A percentile compares a stretch with the other conserved stretches of the same genome.
Conservation (phyloP, 768 basidiomycete genomes). For the Piloderma croceum region DNA sequence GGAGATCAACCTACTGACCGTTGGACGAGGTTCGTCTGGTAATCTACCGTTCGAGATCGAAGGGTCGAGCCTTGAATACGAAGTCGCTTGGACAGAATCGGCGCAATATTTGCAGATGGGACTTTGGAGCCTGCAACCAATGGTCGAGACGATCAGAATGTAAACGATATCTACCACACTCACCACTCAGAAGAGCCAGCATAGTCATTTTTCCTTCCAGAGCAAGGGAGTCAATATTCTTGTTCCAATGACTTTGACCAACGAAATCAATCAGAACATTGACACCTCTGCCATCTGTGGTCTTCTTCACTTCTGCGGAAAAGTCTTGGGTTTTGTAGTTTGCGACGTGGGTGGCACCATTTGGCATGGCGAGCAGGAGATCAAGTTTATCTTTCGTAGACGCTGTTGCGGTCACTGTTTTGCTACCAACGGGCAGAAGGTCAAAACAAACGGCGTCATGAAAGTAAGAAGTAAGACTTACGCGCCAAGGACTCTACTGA, state of each 20-base stretch:
- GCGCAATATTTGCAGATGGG: conserved; percentile 48
- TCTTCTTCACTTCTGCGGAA: conserved; percentile 60
- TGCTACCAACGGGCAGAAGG: conserved; percentile 32
- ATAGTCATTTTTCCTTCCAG: conserved; percentile 72
- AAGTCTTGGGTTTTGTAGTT: conserved; percentile 89
- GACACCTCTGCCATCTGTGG: conserved; percentile 65
- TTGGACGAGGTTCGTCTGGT: conserved; percentile 68
- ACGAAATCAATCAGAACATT: conserved; percentile 86
- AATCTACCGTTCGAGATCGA: conserved; percentile 64
- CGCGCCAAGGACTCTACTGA: conserved; percentile 73
- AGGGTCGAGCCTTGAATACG: conserved; percentile 86
- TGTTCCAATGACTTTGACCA: conserved; percentile 65
- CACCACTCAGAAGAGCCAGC: conserved; percentile 63
- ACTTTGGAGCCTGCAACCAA: conserved; percentile 43
- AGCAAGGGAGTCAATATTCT: conserved; percentile 66
- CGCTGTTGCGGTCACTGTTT: conserved; percentile 76
- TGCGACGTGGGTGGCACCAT: conserved; percentile 66
- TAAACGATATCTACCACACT: conserved; percentile 10
- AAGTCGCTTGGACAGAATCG: conserved; percentile 78
- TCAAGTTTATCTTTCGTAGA: conserved; percentile 80
- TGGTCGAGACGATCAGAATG: conserved; percentile 16
- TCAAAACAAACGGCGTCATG: conserved; percentile 3
- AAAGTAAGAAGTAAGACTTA: conserved; percentile 30
- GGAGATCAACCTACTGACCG: conserved; percentile 42
- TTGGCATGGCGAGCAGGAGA: conserved; percentile 61